phyloP scores from a whole-genome alignment of 139 green algal genomes.

The Deuterostichococcus epilithicus region DNA sequence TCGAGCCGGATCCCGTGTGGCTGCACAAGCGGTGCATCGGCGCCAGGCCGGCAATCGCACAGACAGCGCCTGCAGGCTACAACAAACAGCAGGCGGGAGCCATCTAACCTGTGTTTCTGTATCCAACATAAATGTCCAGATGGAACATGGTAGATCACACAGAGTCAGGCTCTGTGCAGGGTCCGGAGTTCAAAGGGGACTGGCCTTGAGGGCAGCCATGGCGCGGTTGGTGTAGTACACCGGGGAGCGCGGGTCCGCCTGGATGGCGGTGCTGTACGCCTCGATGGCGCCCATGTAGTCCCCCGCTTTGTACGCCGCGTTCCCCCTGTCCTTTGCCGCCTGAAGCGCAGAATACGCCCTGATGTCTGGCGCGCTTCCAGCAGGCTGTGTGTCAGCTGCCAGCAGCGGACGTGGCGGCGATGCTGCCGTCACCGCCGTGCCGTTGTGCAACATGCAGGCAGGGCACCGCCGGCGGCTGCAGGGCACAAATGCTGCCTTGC shows the following conservation, averaged over 20 bases:
- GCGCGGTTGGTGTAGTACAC: slow-evolving; percentile 50
- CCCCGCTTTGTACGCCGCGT: slow-evolving; percentile 32
- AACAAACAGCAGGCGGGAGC: no score
- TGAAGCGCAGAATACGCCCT: slow-evolving; percentile 8
- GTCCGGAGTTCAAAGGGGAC: neutral
- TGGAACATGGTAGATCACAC: no score
- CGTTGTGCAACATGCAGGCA: neutral
- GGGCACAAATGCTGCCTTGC: no score
- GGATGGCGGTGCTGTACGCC: slow-evolving; percentile 34
- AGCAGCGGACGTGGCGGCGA: neutral
- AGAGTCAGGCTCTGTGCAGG: no score
- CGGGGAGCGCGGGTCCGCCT: slow-evolving; percentile 19
- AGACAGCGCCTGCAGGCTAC: no score
- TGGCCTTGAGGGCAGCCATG: slow-evolving; percentile 41
- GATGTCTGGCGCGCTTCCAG: neutral
- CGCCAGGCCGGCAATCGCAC: no score
- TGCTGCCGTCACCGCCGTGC: no score
- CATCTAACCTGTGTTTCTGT: no score
- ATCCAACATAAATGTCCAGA: no score
- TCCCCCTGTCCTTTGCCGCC: slow-evolving; percentile 32
- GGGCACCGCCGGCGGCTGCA: no score
- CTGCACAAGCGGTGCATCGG: no score
- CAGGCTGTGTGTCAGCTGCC: neutral
- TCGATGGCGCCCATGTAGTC: slow-evolving; percentile 34
- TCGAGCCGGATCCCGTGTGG: neutral